phyloP scores from a whole-genome alignment of 345 rosid species.

The Triadica sebifera region DNA sequence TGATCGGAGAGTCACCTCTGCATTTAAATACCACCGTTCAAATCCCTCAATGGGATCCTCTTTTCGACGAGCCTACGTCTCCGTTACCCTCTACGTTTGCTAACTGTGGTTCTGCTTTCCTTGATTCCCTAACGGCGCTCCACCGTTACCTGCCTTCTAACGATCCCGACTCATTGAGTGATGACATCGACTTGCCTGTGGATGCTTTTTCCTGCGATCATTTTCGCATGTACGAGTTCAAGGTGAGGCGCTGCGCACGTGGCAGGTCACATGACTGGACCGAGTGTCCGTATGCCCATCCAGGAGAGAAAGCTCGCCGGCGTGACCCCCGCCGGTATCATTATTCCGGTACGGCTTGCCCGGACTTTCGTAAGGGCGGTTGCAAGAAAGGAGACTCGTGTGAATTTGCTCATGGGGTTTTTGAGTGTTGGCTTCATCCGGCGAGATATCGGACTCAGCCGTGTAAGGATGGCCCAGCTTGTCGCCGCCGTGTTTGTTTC shows the following conservation, averaged over 20 bases:
- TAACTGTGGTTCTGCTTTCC: constrained; percentile 29
- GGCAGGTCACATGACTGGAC: constrained; percentile 89
- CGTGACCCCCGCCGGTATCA: constrained; percentile 70
- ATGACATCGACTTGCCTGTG: constrained; percentile 21
- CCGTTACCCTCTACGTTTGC: constrained; percentile 30
- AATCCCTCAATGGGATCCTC: constrained; percentile 55
- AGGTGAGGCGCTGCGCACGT: constrained; percentile 70
- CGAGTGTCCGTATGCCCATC: constrained; percentile 86
- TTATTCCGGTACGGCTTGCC: constrained; percentile 71
- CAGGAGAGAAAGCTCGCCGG: constrained; percentile 87
- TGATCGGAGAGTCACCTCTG: constrained; percentile 44
- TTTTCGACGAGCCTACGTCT: constrained; percentile 36
- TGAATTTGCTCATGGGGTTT: constrained; percentile 70
- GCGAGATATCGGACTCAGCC: constrained; percentile 78
- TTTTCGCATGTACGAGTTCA: constrained; percentile 84
- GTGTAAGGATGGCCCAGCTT: constrained; percentile 70
- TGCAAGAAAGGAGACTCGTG: constrained; percentile 58
- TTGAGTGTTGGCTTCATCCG: constrained; percentile 94
- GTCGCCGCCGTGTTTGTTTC: constrained; percentile 72
- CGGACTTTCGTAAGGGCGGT: constrained; percentile 58
- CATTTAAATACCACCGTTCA: constrained; percentile 50
- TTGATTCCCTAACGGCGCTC: constrained; percentile 52
- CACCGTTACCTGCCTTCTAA: constrained; percentile 71
- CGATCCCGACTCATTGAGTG: constrained; percentile 41
- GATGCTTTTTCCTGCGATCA: constrained; percentile 33